phyloP scores from a whole-genome alignment of 768 basidiomycete species.

The Lepiota venenata region DNA sequence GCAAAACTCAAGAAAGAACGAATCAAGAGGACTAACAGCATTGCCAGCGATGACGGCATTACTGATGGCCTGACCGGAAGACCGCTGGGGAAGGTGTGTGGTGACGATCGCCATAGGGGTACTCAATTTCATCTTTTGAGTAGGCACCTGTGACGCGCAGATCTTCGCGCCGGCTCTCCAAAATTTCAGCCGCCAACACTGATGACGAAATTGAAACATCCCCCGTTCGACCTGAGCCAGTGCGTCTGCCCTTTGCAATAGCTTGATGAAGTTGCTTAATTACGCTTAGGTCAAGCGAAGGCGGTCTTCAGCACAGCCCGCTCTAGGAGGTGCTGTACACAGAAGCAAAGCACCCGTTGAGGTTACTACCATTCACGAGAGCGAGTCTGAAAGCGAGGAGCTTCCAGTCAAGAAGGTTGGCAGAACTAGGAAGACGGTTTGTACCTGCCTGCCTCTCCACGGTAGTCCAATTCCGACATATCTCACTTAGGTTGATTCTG shows the following conservation, averaged over 20 bases:
- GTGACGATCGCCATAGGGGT: not conserved
- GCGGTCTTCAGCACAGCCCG: conserved; percentile 76
- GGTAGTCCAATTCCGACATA: not conserved
- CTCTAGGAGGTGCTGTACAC: conserved; percentile 46
- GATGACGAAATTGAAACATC: conserved; percentile 37
- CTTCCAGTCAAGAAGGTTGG: conserved; percentile 57
- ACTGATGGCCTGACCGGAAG: conserved; percentile 80
- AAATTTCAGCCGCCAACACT: conserved; percentile 36
- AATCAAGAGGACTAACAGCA: conserved; percentile 61
- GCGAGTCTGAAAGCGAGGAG: conserved; percentile 71
- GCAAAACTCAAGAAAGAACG: conserved; percentile 60
- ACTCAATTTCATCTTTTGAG: not conserved
- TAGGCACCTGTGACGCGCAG: conserved; percentile 37
- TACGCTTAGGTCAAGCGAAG: conserved; percentile 55
- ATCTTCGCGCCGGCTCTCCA: conserved; percentile 65
- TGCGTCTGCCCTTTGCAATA: conserved; percentile 28
- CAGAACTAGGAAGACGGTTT: conserved; percentile 56
- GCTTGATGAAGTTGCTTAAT: not conserved
- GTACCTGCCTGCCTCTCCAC: conserved; percentile 8
- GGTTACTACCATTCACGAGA: conserved; percentile 61
- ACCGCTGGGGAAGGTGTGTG: conserved; percentile 51
- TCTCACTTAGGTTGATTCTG: conserved; percentile 39
- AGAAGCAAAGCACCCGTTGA: conserved; percentile 34
- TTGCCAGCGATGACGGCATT: conserved; percentile 81
- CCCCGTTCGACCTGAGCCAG: conserved; percentile 50